Base-by-base conservation (phyloP, 768 basidiomycete species). In the Paxillus involutus region DNA sequence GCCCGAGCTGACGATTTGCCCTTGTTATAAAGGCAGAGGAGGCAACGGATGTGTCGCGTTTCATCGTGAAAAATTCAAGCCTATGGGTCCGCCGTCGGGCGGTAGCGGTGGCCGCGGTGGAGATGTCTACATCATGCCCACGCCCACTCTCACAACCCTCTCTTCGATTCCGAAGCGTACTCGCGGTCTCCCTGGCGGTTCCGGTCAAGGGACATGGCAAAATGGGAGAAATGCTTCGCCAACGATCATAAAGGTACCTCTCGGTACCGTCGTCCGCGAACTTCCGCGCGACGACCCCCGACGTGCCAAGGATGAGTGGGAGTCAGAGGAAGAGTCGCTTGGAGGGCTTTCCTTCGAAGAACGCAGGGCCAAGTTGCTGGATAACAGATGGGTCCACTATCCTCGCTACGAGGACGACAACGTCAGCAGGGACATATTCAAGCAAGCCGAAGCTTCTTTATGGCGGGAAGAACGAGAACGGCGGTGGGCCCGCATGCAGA, bases 21-120 rank as follows among this genome's bases (percentile, higher is more conserved):
- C 43, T 48, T 26, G 26, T 43, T 14, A 40, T 39, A 37, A 61
- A 90, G 94, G 94, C 14, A 84, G 80, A 63, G 95, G 95, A 17
- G 96, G 96, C 0, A 77, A 92, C 52, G 96, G 96, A 21, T 91
- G 94, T 58, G 91, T 89, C 21, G 94, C 96, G 6, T 97, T 98
- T 63, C 89, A 94, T 63, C 85, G 92, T 53, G 93, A 96, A 73
- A 91, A 92, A 65, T 93, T 81, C 71, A 83, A 83, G 52, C 82
- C 88, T 1, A 81, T 84, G 56, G 92, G 93, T 0, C 93, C 94
- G 1, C 94, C 96, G 0, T 95, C 94, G 10, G 96, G 96, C 0
- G 96, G 95, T 1, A 89, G 90, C 55, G 96, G 96, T 14, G 96
- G 94, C 3, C 80, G 80, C 44, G 96, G 95, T 26, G 94, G 91